Percentiles rank a stretch among this genome's conserved stretches.
phyloP scores from a whole-genome alignment of 164 flowering plant genomes.

The Annona cherimola region DNA sequence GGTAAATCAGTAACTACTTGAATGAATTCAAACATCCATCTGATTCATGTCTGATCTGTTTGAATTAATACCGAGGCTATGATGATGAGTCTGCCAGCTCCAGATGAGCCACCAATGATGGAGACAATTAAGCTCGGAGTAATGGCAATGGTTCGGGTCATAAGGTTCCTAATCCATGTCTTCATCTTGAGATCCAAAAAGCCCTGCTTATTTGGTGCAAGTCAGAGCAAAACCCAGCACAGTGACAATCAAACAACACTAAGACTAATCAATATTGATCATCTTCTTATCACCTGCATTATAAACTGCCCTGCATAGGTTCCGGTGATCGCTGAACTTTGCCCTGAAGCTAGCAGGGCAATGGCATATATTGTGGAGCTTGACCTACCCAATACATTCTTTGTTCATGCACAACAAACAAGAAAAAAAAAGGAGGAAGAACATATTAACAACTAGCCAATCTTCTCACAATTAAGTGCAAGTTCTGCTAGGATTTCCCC shows the following conservation, averaged over 20 bases:
- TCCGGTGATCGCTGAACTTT: conserved; percentile 16
- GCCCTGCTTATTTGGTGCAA: conserved; percentile 35
- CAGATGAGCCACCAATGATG: conserved; percentile 65
- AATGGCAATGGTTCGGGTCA: conserved; percentile 70
- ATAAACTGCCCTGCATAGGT: conserved; percentile 17
- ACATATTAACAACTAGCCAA: background rate
- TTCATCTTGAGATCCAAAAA: conserved; percentile 74
- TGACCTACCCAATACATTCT: conserved; percentile 15
- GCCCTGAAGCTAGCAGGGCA: conserved; percentile 15
- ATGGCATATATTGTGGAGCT: conserved; percentile 14
- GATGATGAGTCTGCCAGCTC: conserved; percentile 68
- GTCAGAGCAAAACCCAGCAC: background rate
- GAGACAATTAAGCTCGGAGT: conserved; percentile 69
- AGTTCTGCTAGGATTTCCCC: too few relatives aligned
- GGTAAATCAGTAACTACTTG: too few relatives aligned
- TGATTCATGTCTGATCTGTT: too few relatives aligned
- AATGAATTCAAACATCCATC: too few relatives aligned
- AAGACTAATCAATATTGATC: background rate
- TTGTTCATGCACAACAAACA: too few relatives aligned
- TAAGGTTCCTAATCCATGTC: conserved; percentile 56
- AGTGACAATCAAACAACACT: background rate
- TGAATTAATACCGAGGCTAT: conserved; percentile 56
- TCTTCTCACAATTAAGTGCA: background rate
- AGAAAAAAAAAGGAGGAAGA: background rate
- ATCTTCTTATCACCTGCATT: conserved; percentile 11